Conservation (phyloP, 495 filamentous ascomycete genomes). For the Neurospora sublineolata region DNA sequence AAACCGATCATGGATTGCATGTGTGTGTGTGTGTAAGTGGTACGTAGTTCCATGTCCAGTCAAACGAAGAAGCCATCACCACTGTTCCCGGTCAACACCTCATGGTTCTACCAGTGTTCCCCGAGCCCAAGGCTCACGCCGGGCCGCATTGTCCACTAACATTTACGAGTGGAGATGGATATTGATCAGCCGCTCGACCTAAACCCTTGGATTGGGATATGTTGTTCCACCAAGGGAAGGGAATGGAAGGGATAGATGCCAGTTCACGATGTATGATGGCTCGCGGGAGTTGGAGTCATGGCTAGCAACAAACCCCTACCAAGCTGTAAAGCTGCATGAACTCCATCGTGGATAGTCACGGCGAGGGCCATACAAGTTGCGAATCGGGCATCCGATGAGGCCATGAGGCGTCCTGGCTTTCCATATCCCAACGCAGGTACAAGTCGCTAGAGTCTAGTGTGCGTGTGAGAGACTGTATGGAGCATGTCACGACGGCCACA, state of each 20-base stretch:
- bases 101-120: not conserved
- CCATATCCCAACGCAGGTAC: not conserved
- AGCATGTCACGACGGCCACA: not conserved
- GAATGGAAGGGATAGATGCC: not conserved
- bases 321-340: constrained; percentile 2
- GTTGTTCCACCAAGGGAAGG: not conserved
- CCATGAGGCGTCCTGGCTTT: not conserved
- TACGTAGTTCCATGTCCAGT: not conserved
- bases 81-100: not conserved
- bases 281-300: not conserved
- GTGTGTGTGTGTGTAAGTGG: not conserved
- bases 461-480: not conserved
- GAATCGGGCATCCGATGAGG: not conserved
- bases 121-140: not conserved
- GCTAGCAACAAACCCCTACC: constrained; percentile 1
- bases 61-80: not conserved
- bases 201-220: not conserved
- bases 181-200: not conserved
- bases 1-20: not conserved
- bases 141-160: not conserved
- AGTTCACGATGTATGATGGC: not conserved
- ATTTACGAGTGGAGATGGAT: not conserved
- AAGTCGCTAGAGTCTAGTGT: not conserved
- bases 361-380: not conserved
- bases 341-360: not conserved